phyloP scores from a whole-genome alignment of 192 early-diverging fungal species.

The Linnemannia schmuckeri region DNA sequence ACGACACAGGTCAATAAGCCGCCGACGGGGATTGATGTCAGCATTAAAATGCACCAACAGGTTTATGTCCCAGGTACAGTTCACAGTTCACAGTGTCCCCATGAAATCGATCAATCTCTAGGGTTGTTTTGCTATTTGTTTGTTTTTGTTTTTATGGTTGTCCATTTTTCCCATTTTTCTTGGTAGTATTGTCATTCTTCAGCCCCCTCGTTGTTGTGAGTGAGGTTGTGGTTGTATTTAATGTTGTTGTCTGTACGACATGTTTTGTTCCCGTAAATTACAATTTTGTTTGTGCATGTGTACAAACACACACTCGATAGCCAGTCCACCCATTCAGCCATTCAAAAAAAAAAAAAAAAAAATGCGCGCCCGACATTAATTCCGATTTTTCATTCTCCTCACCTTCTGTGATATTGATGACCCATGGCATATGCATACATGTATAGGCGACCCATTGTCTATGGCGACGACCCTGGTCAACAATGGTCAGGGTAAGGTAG shows the following conservation, averaged over 20 bases:
- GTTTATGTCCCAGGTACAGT: slow-evolving; percentile 46
- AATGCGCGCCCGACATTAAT: background rate
- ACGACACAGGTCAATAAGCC: slow-evolving; percentile 42
- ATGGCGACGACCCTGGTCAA: slow-evolving; percentile 47
- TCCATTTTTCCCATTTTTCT: background rate
- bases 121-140: background rate
- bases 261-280: background rate
- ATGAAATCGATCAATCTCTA: background rate
- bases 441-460: slow-evolving; percentile 39
- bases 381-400: background rate
- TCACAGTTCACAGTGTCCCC: background rate
- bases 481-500: slow-evolving; percentile 41
- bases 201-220: too few relatives aligned
- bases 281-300: background rate
- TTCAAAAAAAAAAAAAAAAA: background rate
- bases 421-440: background rate
- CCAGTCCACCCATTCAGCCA: background rate
- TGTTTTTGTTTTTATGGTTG: background rate
- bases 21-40: slow-evolving; percentile 25
- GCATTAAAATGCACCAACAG: slow-evolving; percentile 53
- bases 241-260: background rate
- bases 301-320: background rate
- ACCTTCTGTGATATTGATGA: background rate
- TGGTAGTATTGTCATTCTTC: too few relatives aligned
- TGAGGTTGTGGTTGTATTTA: background rate